A percentile compares a stretch with the other conserved stretches of the same genome.
These are phyloP conservation scores for Pilaira anomala DNA, from an alignment of 192 early-diverging fungal genomes.

Conservation along the genomic window DNA sequence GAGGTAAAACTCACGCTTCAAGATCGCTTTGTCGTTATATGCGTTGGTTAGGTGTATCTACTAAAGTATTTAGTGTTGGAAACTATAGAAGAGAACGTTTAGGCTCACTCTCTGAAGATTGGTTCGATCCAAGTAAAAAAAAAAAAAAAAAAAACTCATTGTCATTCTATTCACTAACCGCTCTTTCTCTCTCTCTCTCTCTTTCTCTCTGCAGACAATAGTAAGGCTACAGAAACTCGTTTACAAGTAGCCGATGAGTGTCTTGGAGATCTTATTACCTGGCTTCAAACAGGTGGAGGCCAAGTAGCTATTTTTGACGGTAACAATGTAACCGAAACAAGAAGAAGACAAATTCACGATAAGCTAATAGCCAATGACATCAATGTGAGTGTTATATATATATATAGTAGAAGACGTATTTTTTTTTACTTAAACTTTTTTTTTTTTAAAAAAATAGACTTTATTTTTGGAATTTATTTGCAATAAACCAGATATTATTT, in stretches of 20 bases:
- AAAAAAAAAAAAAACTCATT: neutral
- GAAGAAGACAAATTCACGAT: conserved; percentile 56
- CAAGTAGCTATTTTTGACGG: conserved; percentile 78
- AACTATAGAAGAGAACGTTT: conserved; percentile 88
- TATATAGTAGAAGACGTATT: conserved; percentile 10
- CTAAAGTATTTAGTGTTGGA: conserved; percentile 94
- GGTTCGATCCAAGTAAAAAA: conserved; percentile 72
- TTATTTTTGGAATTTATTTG: conserved; percentile 51
- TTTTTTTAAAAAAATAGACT: conserved; percentile 10
- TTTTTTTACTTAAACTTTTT: neutral
- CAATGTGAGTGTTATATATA: no score
- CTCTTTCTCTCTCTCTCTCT: neutral
- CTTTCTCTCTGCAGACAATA: conserved; percentile 36
- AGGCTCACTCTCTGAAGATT: conserved; percentile 62
- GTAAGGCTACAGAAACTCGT: conserved; percentile 43
- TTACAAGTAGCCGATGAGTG: conserved; percentile 60
- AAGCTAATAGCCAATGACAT: conserved; percentile 52
- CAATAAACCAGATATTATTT: conserved; percentile 60
- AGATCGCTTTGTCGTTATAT: conserved; percentile 84
- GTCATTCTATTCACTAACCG: neutral
- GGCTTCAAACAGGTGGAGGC: conserved; percentile 63
- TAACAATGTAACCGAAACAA: conserved; percentile 64
- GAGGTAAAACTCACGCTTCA: conserved; percentile 93
- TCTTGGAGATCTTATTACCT: conserved; percentile 66
- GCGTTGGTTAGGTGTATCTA: conserved; percentile 90